Percentiles rank a stretch among this genome's conserved stretches.
These are phyloP conservation scores for Cystobasidiaceae sp. DNA, from an alignment of 1,284 basidiomycete genomes.

Conservation along the genomic window DNA sequence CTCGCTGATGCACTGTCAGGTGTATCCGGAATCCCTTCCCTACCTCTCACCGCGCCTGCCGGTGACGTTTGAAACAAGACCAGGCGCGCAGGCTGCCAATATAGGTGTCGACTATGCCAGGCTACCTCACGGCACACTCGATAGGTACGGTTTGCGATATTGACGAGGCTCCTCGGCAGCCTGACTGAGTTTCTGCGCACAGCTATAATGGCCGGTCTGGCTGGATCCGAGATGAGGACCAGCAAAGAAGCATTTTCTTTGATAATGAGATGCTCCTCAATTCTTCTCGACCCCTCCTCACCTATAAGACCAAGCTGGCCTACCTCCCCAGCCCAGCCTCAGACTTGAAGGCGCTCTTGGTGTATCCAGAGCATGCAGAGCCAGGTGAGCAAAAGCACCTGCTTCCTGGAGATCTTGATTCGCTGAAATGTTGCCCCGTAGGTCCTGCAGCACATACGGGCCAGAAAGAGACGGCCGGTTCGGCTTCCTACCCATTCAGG, in stretches of 20 bases:
- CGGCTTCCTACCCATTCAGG: too few relatives aligned
- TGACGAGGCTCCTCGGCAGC: neutral
- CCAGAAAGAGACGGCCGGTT: too few relatives aligned
- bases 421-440: neutral
- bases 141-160: neutral
- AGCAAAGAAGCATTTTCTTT: neutral
- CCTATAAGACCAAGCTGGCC: neutral
- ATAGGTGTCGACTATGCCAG: neutral
- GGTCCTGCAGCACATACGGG: neutral
- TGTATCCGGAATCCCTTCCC: neutral
- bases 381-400: neutral
- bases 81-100: neutral
- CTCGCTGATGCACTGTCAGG: neutral
- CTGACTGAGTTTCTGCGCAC: too few relatives aligned
- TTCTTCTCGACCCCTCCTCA: neutral
- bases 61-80: constrained; percentile 1
- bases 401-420: neutral
- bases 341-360: neutral
- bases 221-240: neutral
- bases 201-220: constrained; percentile 12
- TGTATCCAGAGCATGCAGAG: neutral
- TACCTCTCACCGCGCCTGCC: neutral
- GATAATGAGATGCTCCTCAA: neutral
- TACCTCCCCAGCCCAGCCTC: neutral
- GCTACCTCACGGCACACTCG: neutral